phyloP scores from a whole-genome alignment of 208 protist species.

The Trichomonas tenax region DNA sequence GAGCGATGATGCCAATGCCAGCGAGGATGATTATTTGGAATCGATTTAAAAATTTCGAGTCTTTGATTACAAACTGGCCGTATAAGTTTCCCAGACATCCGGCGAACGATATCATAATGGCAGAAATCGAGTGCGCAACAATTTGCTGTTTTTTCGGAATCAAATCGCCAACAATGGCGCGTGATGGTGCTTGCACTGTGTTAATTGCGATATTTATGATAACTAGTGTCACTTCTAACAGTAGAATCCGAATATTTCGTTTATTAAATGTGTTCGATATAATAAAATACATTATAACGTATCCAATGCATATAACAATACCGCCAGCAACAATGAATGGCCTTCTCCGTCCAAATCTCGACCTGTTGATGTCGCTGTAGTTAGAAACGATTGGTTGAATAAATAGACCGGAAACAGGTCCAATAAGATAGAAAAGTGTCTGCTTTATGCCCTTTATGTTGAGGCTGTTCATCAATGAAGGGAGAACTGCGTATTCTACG shows the following conservation, averaged over 20 bases:
- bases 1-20: neutral
- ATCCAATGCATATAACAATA: neutral
- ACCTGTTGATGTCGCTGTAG: conserved; percentile 8
- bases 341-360: conserved; percentile 9
- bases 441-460: neutral
- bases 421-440: neutral
- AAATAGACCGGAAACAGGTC: conserved; percentile 21
- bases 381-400: conserved; percentile 22
- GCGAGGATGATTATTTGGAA: neutral
- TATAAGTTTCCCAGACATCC: neutral
- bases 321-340: conserved; percentile 18
- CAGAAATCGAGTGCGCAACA: neutral
- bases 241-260: neutral
- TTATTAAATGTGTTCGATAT: neutral
- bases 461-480: neutral
- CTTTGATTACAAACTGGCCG: neutral
- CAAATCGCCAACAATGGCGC: neutral
- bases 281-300: neutral
- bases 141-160: neutral
- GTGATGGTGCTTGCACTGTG: neutral
- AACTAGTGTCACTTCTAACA: neutral
- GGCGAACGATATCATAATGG: neutral
- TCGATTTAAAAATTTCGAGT: neutral
- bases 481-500: neutral
- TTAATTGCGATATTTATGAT: neutral